These are phyloP conservation scores for Hevea brasiliensis DNA, from an alignment of 345 rosid genomes.

Conservation along the genomic window DNA sequence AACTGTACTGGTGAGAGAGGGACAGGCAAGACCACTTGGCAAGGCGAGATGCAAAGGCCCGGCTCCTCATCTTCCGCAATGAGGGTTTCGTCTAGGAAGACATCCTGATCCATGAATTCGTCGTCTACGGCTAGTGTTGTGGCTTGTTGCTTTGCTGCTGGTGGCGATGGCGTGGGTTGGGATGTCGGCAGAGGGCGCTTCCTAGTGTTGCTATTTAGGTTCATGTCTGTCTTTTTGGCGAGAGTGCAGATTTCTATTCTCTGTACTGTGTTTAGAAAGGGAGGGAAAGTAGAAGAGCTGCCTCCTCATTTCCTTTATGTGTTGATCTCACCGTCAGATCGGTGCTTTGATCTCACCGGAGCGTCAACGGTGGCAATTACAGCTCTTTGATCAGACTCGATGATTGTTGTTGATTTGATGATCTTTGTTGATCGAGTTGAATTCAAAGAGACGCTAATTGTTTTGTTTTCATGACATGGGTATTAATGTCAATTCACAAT, in stretches of 20 bases:
- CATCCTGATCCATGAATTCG: constrained; percentile 83
- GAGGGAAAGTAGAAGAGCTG: neutral
- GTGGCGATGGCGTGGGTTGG: constrained; percentile 33
- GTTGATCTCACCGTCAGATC: too few relatives aligned
- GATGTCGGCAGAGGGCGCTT: constrained; percentile 66
- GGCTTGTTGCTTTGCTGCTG: constrained; percentile 55
- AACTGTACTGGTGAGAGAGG: constrained; percentile 49
- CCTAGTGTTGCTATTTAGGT: constrained; percentile 42
- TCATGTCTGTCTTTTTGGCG: constrained; percentile 36
- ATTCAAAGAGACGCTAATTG: too few relatives aligned
- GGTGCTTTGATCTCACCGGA: too few relatives aligned
- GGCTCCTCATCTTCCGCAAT: constrained; percentile 65
- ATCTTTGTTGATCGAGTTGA: too few relatives aligned
- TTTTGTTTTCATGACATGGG: too few relatives aligned
- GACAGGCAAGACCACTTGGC: constrained; percentile 79
- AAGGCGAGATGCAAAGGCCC: constrained; percentile 57
- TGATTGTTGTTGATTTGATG: too few relatives aligned
- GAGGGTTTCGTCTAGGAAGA: constrained; percentile 75
- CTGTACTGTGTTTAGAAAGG: neutral
- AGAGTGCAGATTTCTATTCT: neutral
- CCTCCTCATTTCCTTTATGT: too few relatives aligned
- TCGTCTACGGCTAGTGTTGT: constrained; percentile 48
- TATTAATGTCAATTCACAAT: too few relatives aligned
- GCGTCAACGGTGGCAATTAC: too few relatives aligned
- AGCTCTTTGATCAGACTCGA: too few relatives aligned